phyloP scores from a whole-genome alignment of 495 filamentous ascomycete species.

The Cetradonia linearis region DNA sequence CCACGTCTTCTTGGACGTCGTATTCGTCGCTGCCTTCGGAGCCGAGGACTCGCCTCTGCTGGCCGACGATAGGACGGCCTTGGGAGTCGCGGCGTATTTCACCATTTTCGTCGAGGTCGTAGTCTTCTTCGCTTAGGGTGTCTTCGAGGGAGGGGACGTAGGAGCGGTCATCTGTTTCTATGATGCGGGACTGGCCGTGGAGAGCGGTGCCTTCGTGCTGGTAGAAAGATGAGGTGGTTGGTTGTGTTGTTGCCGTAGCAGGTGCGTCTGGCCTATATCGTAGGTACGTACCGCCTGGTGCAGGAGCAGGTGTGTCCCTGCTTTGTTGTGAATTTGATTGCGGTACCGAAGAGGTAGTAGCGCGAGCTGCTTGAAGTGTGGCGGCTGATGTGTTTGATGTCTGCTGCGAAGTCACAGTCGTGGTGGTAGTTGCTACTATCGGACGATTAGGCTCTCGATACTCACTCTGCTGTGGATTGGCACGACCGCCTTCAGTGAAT shows the following conservation, averaged over 20 bases:
- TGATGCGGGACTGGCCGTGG: constrained; percentile 28
- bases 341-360: constrained; percentile 14
- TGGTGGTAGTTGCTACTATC: constrained; percentile 12
- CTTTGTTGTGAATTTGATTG: constrained; percentile 14
- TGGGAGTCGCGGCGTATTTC: constrained; percentile 40
- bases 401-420: constrained; percentile 15
- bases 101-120: constrained; percentile 37
- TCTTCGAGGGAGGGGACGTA: constrained; percentile 43
- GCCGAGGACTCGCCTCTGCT: constrained; percentile 22
- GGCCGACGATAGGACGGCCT: constrained; percentile 35
- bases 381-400: constrained; percentile 23
- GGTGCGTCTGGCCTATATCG: constrained; percentile 21
- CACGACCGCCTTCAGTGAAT: constrained; percentile 40
- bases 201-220: constrained; percentile 35
- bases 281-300: constrained; percentile 24
- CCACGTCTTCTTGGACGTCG: constrained; percentile 39
- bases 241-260: constrained; percentile 19
- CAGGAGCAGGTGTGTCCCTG: constrained; percentile 13
- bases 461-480: constrained; percentile 25
- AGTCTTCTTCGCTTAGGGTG: constrained; percentile 49
- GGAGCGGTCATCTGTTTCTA: constrained; percentile 40
- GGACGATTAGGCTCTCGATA: constrained; percentile 26
- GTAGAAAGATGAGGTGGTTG: constrained; percentile 33
- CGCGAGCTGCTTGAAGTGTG: constrained; percentile 21
- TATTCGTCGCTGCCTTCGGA: constrained; percentile 47